Base-by-base conservation (phyloP, 2,329 filamentous ascomycete species). In the Calonectria henricotiae region DNA sequence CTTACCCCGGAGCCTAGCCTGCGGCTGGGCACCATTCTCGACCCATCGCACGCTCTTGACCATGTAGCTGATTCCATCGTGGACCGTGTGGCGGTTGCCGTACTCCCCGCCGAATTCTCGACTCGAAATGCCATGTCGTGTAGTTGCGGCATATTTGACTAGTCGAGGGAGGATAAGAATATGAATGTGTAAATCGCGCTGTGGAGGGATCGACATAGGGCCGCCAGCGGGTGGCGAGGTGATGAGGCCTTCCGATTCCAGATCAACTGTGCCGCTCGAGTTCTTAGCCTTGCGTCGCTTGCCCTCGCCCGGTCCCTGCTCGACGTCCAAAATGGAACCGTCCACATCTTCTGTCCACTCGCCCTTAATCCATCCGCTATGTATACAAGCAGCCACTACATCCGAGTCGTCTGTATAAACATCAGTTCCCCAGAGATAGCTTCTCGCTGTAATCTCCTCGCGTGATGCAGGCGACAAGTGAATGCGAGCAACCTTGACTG, bases 371-470 rank as follows among this genome's bases (percentile, higher is more conserved):
- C 95, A 98, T 4, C 96, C 96, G 1, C 92, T 91, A 80, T 99
- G 96, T 54, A 99, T 96, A 70, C 95, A 96, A 2, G 96, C 95
- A 0, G 95, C 96, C 27, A 99, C 89, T 0, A 96, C 91, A 79
- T 99, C 96, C 0, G 95, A 98, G 82, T 99, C 96, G 76, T 99
- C 96, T 0, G 95, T 97, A 80, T 98, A 98, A 7, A 99, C 89
- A 43, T 97, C 95, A 0, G 94, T 96, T 1, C 96, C 96, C 95
- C 96, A 99, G 0, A 99, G 82, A 8, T 94, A 93, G 23, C 93
- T 89, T 39, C 94, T 89, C 8, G 90, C 85, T 12, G 95, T 97
- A 62, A 98, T 95, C 74, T 97, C 94, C 79, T 96, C 93, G 35
- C 96, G 89, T 27, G 93, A 89, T 8, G 87, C 83, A 0, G 90